Base-by-base conservation (phyloP, 768 basidiomycete species). In the Kondoa malvinella region DNA sequence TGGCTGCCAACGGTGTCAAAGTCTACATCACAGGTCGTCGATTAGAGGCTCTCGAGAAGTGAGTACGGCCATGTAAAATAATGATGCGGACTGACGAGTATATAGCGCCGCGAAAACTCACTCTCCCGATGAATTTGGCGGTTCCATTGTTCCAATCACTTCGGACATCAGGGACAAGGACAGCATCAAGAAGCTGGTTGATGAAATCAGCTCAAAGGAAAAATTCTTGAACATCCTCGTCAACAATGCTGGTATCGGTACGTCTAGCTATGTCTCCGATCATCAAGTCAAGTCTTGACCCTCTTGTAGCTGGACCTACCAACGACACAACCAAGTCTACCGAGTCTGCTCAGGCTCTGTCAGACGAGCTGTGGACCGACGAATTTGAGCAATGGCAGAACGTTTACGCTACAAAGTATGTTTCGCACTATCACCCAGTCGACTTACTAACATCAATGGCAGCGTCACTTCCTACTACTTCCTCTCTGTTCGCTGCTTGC, bases 1-100 rank as follows among this genome's bases (percentile, higher is more conserved):
- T 61, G 59, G 59, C 59, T 61, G 59, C 31, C 17, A 61, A 61
- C 25, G 59, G 59, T 27, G 59, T n/a, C 4, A 61, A 61, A n/a
- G 59, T 61, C 26, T 61, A 61, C 31, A 61, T 61, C n/a, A 32
- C 59, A 8, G 59, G 59, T 27, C 26, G 59, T 16, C 8, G 59
- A 61, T 32, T 27, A 61, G 8, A 61, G 8, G 59, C 12, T 61
- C 31, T 61, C 8, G 59, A 12, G 59, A 61, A 8, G 31, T n/a
- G n/a, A n/a, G n/a, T n/a, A n/a, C n/a, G n/a, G n/a, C n/a, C n/a
- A n/a, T n/a, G 25, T 32, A 12, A 32, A 4, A 61, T 4, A 25
- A 61, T 8, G 26, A 27, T 32, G 31, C 59, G n/a, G 12, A 8
- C 40, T 8, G 21, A 21, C 40, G 40, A 50, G n/a, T n/a, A n/a